Evolutionary conservation across 176 grass and related monocot species (phyloP).

Genomic region (Pharus latifolius): DNA sequence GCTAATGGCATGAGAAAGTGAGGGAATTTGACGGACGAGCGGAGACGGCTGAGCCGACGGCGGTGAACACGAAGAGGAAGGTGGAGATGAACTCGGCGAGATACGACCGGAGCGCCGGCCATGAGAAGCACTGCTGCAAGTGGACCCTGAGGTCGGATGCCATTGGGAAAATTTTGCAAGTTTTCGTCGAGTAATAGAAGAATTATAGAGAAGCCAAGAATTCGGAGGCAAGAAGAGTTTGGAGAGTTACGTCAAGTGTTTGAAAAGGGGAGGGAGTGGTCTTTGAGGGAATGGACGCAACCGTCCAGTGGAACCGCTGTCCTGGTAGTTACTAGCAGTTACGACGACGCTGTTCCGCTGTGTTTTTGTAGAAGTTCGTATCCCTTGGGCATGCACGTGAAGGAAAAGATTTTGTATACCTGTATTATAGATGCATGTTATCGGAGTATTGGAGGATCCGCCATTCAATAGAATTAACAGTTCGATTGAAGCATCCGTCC

Average conservation of each 20-base stretch:
- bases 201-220: too few relatives aligned
- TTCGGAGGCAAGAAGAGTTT: too few relatives aligned
- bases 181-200: too few relatives aligned
- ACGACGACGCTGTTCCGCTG: background rate
- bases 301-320: background rate
- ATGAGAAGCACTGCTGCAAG: slow-evolving; percentile 24
- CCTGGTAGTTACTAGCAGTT: background rate
- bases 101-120: slow-evolving; percentile 24
- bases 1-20: background rate
- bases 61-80: slow-evolving; percentile 47
- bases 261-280: background rate
- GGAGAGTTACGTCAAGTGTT: background rate
- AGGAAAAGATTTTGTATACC: too few relatives aligned
- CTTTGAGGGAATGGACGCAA: background rate
- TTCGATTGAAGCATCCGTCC: too few relatives aligned
- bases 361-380: background rate
- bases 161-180: background rate
- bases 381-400: too few relatives aligned
- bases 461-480: too few relatives aligned
- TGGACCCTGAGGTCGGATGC: slow-evolving; percentile 1
- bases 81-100: slow-evolving; percentile 59
- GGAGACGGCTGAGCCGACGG: slow-evolving; percentile 35
- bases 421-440: too few relatives aligned
- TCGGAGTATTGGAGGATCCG: too few relatives aligned
- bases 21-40: background rate